These are phyloP conservation scores for Hortiboletus rubellus DNA, from an alignment of 1,284 basidiomycete species.

Conservation along the genomic window DNA sequence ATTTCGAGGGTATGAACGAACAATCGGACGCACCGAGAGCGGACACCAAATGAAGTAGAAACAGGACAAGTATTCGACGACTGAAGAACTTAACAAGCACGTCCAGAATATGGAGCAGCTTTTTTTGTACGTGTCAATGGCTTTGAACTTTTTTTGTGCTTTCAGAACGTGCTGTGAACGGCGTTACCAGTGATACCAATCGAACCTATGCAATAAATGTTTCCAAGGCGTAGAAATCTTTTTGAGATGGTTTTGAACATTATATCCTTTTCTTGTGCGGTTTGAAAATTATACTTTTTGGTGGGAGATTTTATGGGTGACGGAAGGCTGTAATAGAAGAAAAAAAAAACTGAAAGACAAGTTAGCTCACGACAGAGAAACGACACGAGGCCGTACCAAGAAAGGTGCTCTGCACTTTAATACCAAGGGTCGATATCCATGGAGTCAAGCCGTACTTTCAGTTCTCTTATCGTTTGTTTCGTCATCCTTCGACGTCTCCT, in stretches of 20 bases:
- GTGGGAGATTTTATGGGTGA: not conserved
- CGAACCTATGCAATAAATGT: not conserved
- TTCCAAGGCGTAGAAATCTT: not conserved
- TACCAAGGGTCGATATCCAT: conserved; percentile 15
- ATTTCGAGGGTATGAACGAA: not conserved
- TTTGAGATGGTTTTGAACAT: conserved; percentile 5
- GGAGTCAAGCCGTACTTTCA: conserved; percentile 11
- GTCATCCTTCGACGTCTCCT: conserved; percentile 8
- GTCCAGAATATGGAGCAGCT: not conserved
- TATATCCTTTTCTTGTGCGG: conserved; percentile 10
- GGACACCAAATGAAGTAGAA: not conserved
- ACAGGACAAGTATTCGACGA: not conserved
- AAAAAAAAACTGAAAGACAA: not conserved
- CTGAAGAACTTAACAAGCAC: not conserved
- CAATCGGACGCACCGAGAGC: not conserved
- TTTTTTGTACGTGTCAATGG: not conserved
- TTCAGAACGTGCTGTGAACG: not conserved
- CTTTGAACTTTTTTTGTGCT: conserved; percentile 10
- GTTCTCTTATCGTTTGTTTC: conserved; percentile 4
- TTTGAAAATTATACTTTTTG: conserved; percentile 9
- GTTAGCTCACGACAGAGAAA: not conserved
- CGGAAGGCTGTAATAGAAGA: not conserved
- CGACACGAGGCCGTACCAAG: not conserved
- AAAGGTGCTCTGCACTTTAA: not conserved
- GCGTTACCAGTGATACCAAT: not conserved